Evolutionary conservation across 331 rosid genomes (phyloP).

Genomic region (Arachis monticola): DNA sequence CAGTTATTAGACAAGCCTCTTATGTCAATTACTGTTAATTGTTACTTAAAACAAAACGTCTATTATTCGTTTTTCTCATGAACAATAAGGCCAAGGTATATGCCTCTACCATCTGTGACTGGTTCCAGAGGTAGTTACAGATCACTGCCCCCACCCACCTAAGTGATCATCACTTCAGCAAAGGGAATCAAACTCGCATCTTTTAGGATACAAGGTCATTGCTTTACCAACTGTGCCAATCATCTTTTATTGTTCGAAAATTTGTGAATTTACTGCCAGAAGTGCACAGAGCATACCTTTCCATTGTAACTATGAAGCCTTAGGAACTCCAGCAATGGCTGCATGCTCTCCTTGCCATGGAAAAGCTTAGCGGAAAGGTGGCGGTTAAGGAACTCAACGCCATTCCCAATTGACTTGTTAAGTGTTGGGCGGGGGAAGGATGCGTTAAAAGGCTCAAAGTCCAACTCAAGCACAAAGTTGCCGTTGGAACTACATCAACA

Average conservation of each 20-base stretch:
- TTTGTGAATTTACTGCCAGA: background rate
- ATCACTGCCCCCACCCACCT: too few species aligned
- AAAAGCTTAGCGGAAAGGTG: constrained; percentile 97
- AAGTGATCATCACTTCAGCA: too few species aligned
- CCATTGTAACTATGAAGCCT: constrained; percentile 88
- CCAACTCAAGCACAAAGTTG: constrained; percentile 93
- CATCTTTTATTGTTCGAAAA: background rate
- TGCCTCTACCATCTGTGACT: constrained; percentile 33
- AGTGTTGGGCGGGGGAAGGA: constrained; percentile 92
- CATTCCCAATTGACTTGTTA: constrained; percentile 94
- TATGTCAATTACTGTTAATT: background rate
- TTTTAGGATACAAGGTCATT: too few species aligned
- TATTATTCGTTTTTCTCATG: too few species aligned
- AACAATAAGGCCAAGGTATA: too few species aligned
- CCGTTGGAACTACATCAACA: constrained; percentile 61
- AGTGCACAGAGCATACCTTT: constrained; percentile 49
- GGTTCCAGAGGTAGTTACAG: constrained; percentile 48
- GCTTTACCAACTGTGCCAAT: too few species aligned
- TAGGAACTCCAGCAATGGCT: constrained; percentile 85
- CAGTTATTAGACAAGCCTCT: background rate
- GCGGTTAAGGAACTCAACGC: constrained; percentile 97
- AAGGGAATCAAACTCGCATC: too few species aligned
- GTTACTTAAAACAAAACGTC: background rate
- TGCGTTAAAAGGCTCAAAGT: constrained; percentile 88
- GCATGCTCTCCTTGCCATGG: constrained; percentile 97